Conservation (phyloP, 331 rosid species). For the Spiraea crenata region DNA sequence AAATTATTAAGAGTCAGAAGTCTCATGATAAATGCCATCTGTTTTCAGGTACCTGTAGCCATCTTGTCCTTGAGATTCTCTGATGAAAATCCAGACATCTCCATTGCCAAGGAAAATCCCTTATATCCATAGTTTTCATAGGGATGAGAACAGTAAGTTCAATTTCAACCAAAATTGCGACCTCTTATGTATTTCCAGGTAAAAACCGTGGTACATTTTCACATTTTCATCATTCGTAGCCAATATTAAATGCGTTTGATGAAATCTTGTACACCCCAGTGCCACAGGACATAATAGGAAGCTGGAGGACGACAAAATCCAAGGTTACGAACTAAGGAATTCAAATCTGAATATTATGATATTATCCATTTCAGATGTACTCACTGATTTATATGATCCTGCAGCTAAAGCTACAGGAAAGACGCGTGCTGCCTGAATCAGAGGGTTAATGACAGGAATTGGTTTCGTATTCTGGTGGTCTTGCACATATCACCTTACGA, state of each 20-base stretch:
- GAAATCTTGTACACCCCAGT: slow-evolving; percentile 37
- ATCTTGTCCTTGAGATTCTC: too few relatives aligned
- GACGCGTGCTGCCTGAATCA: slow-evolving; percentile 26
- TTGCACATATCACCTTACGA: neutral
- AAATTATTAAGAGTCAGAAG: too few relatives aligned
- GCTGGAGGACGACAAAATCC: slow-evolving; percentile 62
- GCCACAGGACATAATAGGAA: slow-evolving; percentile 38
- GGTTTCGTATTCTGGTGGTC: neutral
- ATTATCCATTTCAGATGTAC: slow-evolving; percentile 12
- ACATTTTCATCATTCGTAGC: neutral
- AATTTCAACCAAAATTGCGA: too few relatives aligned
- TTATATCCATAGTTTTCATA: too few relatives aligned
- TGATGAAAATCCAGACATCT: too few relatives aligned
- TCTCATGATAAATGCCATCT: too few relatives aligned
- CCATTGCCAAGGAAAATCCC: too few relatives aligned
- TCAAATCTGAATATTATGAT: neutral
- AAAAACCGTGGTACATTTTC: too few relatives aligned
- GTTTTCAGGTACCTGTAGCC: too few relatives aligned
- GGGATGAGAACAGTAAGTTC: too few relatives aligned
- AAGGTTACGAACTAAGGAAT: slow-evolving; percentile 47
- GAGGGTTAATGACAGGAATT: slow-evolving; percentile 14
- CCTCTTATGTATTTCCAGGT: too few relatives aligned
- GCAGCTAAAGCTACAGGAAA: slow-evolving; percentile 47
- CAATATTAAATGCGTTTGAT: slow-evolving; percentile 46
- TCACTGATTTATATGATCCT: slow-evolving; percentile 22